Percentiles rank a stretch among this genome's conserved stretches.
Conservation (phyloP, 2,329 filamentous ascomycete genomes). For the Pseudogymnoascus sp. region DNA sequence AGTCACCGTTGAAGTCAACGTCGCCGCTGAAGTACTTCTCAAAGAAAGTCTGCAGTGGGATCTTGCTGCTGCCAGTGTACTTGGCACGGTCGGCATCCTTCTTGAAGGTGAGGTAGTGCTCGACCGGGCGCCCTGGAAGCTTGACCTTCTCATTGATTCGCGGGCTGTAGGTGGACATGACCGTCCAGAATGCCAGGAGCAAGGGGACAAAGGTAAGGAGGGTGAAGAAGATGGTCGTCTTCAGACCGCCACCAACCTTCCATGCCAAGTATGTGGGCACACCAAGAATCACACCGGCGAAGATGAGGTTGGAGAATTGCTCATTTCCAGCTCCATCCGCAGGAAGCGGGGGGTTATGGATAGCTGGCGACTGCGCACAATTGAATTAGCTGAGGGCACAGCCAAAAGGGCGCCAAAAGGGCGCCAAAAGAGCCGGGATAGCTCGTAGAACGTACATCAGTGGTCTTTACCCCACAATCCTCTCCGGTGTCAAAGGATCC, state of each 20-base stretch:
- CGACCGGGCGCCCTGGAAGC: slow-evolving; percentile 22
- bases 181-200: slow-evolving; percentile 21
- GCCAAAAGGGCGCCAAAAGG: neutral
- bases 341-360: slow-evolving; percentile 21
- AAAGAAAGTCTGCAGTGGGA: slow-evolving; percentile 26
- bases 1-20: slow-evolving; percentile 30
- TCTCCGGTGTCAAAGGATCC: slow-evolving; percentile 19
- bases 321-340: slow-evolving; percentile 23
- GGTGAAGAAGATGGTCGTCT: slow-evolving; percentile 17
- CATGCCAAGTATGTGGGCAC: slow-evolving; percentile 21
- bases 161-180: slow-evolving; percentile 21
- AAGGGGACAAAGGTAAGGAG: slow-evolving; percentile 20
- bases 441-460: slow-evolving; percentile 19
- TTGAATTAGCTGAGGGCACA: neutral
- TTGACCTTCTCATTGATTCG: slow-evolving; percentile 25
- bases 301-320: slow-evolving; percentile 23
- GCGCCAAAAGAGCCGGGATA: slow-evolving; percentile 8
- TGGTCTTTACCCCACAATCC: slow-evolving; percentile 24
- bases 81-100: slow-evolving; percentile 20
- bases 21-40: slow-evolving; percentile 29
- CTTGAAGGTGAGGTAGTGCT: slow-evolving; percentile 27
- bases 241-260: slow-evolving; percentile 17
- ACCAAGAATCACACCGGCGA: slow-evolving; percentile 19
- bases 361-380: slow-evolving; percentile 22
- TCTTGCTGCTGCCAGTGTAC: slow-evolving; percentile 24